These are phyloP conservation scores for Trichophyton schoenleinii DNA, from an alignment of 2,329 filamentous ascomycete genomes.

Conservation along the genomic window DNA sequence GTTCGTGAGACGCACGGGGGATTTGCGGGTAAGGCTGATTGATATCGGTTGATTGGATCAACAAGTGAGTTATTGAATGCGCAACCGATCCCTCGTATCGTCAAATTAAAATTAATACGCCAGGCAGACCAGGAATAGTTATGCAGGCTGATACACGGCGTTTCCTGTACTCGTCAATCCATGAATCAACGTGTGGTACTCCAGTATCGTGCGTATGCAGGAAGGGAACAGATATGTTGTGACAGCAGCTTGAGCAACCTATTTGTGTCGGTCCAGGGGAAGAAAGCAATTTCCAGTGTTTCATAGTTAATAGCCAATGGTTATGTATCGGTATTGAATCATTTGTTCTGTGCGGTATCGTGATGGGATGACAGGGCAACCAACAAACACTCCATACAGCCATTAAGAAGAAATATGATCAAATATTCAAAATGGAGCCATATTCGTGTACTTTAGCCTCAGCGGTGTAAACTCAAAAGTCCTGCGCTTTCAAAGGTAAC, in stretches of 20 bases:
- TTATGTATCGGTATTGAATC: neutral
- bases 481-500: too few species aligned
- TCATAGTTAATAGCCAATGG: neutral
- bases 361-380: too few species aligned
- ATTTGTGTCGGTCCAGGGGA: neutral
- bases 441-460: too few species aligned
- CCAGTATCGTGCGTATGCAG: neutral
- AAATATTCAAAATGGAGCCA: too few species aligned
- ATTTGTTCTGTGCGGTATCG: neutral
- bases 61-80: neutral
- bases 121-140: neutral
- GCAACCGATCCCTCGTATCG: neutral
- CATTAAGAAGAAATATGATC: too few species aligned
- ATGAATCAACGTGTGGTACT: neutral
- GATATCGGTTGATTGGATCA: neutral
- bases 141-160: neutral
- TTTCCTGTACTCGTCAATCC: neutral
- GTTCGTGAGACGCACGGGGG: neutral
- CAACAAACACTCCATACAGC: too few species aligned
- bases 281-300: neutral
- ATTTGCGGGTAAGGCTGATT: conserved; percentile 5
- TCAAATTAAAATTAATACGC: neutral
- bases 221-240: neutral
- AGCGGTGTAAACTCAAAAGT: too few species aligned
- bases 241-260: neutral